Evolutionary conservation across 1,284 basidiomycete species (phyloP), one percentile per base, ranked within the genome.

Genomic region (Cryptococcus sp.): DNA sequence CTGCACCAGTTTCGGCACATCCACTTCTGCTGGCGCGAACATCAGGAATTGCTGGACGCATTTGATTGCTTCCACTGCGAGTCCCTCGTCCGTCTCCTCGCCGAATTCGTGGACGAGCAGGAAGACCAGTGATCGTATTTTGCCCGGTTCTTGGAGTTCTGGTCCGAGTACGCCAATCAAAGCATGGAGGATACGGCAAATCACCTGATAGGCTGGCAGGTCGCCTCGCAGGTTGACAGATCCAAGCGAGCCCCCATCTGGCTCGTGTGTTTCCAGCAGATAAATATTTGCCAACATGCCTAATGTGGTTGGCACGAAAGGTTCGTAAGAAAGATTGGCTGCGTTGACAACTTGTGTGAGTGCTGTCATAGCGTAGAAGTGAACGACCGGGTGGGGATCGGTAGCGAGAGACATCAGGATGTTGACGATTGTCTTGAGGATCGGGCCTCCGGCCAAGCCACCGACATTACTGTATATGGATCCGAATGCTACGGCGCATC

Each of bases 11-110:
- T 86, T 85, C 0, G 90, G 88, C 7, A 92, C 85, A 59, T 92
- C 83, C 60, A 92, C 86, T 59, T 91, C 85, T 57, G 90, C 85
- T 0, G 92, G 87, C 0, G 92, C 89, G 69, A 99, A 98, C 86
- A 99, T 93, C 35, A 96, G 84, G 80, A 98, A 89, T 75, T 98
- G 94, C 73, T 99, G 95, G 19, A 92, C 88, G 72, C 93, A 95
- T 77, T 90, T 91, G 78, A 97, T 93, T 1, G 93, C 93, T 75
- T 99, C 93, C 0, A 97, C 90, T 25, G 88, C 84, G 53, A 95
- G 87, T 0, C 89, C 88, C 68, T 95, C 91, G 67, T 97, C 92
- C 3, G 86, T 85, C 72, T 99, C 94, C 42, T 84, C 79, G 3
- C 87, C 87, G 69, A 98, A 91, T 70, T 94, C 89, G 61, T 87